Conservation (phyloP, 129 eudicot genomes). For the Solidago caesia region DNA sequence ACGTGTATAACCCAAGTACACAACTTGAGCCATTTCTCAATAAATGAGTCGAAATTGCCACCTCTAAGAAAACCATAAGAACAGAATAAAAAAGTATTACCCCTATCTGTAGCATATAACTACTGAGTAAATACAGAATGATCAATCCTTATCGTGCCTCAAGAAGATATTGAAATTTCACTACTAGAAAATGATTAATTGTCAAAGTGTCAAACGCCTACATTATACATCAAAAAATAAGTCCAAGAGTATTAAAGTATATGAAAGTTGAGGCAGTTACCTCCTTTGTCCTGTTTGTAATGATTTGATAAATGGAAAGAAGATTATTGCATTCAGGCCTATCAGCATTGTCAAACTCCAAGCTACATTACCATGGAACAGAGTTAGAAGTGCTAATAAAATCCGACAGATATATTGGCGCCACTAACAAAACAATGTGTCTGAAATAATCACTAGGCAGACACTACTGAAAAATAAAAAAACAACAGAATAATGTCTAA, state of each 20-base stretch:
- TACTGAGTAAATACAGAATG: not conserved
- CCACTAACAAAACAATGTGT: not conserved
- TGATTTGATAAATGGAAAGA: conserved; percentile 81
- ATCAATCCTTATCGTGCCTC: not conserved
- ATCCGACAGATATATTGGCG: not conserved
- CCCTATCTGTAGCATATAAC: too few species aligned
- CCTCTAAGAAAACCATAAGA: not conserved
- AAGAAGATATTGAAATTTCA: not conserved
- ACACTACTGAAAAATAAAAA: not conserved
- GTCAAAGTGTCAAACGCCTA: conserved; percentile 1
- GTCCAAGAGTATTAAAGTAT: not conserved
- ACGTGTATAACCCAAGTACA: not conserved
- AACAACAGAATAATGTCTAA: not conserved
- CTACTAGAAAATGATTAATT: not conserved
- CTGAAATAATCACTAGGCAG: not conserved
- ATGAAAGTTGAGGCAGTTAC: conserved; percentile 35
- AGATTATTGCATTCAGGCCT: conserved; percentile 97
- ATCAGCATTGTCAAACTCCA: conserved; percentile 89
- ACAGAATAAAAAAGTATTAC: not conserved
- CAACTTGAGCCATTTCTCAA: not conserved
- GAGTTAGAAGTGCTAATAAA: conserved; percentile 12
- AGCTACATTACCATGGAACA: conserved; percentile 38
- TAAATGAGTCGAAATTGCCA: not conserved
- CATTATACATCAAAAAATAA: not conserved
- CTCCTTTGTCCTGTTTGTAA: conserved; percentile 88